These are phyloP conservation scores for Xanthoconium purpureum DNA, from an alignment of 768 basidiomycete genomes.

Conservation along the genomic window DNA sequence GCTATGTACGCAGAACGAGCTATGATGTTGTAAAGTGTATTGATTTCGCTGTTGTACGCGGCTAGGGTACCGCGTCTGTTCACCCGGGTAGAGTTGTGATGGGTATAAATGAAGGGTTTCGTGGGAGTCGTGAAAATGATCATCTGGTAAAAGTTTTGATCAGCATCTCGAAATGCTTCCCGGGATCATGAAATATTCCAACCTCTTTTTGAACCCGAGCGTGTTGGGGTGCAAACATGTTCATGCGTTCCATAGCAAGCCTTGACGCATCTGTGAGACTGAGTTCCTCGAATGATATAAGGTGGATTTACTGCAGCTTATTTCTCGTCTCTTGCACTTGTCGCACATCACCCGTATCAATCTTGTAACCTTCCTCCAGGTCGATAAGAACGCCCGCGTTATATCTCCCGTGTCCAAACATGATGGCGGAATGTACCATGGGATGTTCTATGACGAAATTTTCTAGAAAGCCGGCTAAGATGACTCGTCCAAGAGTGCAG, in stretches of 20 bases:
- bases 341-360: slow-evolving; percentile 8
- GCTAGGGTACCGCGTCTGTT: slow-evolving; percentile 14
- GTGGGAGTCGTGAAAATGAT: slow-evolving; percentile 8
- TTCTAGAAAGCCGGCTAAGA: slow-evolving; percentile 7
- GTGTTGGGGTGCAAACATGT: slow-evolving; percentile 20
- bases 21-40: slow-evolving; percentile 8
- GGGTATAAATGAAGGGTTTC: slow-evolving; percentile 12
- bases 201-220: slow-evolving; percentile 24
- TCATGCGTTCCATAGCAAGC: slow-evolving; percentile 17
- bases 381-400: slow-evolving; percentile 16
- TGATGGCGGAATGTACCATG: slow-evolving; percentile 14
- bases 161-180: background rate
- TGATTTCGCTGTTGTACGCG: slow-evolving; percentile 12
- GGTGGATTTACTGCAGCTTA: slow-evolving; percentile 12
- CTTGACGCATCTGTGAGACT: slow-evolving; percentile 4
- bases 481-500: background rate
- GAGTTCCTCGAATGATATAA: background rate
- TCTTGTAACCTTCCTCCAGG: slow-evolving; percentile 4
- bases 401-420: slow-evolving; percentile 24
- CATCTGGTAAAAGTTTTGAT: slow-evolving; percentile 8
- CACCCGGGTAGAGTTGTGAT: background rate
- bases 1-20: background rate
- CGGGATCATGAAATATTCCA: background rate
- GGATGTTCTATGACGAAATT: slow-evolving; percentile 15
- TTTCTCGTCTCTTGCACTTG: slow-evolving; percentile 12